Evolutionary conservation across 768 basidiomycete genomes (phyloP), one percentile per base, ranked within the genome.

Genomic region (Rhizopogon vesiculosus): DNA sequence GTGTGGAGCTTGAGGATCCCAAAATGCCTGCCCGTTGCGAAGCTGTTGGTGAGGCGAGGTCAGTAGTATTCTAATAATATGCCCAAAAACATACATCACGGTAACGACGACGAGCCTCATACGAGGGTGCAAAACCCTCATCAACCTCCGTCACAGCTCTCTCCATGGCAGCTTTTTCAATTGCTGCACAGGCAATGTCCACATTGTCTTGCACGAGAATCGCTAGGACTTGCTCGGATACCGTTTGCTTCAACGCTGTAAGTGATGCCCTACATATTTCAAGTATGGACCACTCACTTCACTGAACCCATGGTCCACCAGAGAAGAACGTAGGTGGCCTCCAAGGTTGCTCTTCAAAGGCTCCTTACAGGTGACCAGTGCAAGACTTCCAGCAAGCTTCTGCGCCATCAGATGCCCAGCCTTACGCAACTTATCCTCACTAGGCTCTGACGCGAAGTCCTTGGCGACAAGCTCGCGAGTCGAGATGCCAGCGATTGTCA

Each of bases 111-210:
- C 97, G 82, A 45, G 80, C 78, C 35, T 93, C 89, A 64, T 94
- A 97, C 9, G 93, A 89, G 25, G 82, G 59, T 2, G 82, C 78
- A 58, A 99, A 91, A 22, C 84, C 86, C 58, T 96, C 93, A 67
- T 99, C 97, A 7, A 97, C 90, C 63, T 98, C 97, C 3, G 84
- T 81, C 51, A 93, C 83, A 7, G 95, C 95, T 56, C 93, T 85
- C 64, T 98, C 95, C 90, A 97, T 97, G 0, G 97, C 97, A 5
- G 95, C 95, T 64, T 93, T 95, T 73, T 98, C 94, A 59, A 99
- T 95, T 8, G 93, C 91, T 53, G 84, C 81, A 66, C 96, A 98
- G 15, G 96, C 96, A 45, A 91, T 78, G 43, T 98, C 95, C 50
- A 97, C 78, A 64, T 99, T 98, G 62, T 98, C 95, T 56, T 86